These are phyloP conservation scores for Monoraphidium neglectum DNA, from an alignment of 139 green algal genomes.

Conservation along the genomic window DNA sequence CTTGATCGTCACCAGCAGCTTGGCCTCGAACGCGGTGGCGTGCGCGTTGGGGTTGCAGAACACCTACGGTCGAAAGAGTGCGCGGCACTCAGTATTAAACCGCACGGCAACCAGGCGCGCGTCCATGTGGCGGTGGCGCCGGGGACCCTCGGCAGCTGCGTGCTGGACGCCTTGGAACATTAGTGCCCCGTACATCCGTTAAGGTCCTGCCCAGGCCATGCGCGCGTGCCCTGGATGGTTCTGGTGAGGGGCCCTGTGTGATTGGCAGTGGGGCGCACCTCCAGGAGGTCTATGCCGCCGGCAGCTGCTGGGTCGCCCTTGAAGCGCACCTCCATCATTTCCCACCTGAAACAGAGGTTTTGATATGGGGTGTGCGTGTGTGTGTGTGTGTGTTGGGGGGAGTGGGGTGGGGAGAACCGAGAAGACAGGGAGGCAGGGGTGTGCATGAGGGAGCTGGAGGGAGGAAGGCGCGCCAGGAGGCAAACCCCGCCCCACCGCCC, in stretches of 20 bases:
- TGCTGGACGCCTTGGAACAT: too few species aligned
- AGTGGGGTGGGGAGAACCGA: too few species aligned
- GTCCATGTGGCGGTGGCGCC: too few species aligned
- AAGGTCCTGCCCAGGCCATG: too few species aligned
- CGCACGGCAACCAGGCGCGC: too few species aligned
- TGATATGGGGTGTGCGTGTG: too few species aligned
- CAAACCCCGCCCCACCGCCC: neutral
- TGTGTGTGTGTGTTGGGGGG: too few species aligned
- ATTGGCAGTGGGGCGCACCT: neutral
- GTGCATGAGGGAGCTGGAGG: neutral
- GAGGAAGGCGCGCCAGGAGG: neutral
- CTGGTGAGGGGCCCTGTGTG: too few species aligned
- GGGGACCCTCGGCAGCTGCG: too few species aligned
- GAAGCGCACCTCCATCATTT: conserved; percentile 28
- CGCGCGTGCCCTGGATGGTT: too few species aligned
- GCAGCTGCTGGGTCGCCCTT: neutral
- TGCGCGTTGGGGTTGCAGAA: conserved; percentile 86
- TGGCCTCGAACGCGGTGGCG: conserved; percentile 76
- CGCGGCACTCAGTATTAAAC: too few species aligned
- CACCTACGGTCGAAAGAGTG: conserved; percentile 34
- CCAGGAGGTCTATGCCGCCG: conserved; percentile 17
- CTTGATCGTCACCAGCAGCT: conserved; percentile 65
- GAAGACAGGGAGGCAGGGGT: neutral
- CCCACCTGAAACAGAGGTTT: conserved; percentile 13
- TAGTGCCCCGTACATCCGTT: too few species aligned